phyloP scores from a whole-genome alignment of 2,329 filamentous ascomycete species.

The Cladosporium velox region DNA sequence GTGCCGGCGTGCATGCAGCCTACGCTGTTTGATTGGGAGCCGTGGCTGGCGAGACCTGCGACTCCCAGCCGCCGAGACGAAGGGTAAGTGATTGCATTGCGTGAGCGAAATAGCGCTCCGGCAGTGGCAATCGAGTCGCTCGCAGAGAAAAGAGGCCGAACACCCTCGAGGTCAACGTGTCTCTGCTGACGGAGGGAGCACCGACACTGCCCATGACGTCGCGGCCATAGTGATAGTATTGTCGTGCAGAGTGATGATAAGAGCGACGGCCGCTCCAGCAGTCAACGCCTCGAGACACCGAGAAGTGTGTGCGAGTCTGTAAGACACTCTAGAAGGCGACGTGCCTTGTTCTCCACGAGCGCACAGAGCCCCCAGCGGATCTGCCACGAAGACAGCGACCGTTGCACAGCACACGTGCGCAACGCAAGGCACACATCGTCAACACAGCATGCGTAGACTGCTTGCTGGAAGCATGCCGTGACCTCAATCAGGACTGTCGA shows the following conservation, averaged over 20 bases:
- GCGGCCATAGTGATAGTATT: constrained; percentile 5
- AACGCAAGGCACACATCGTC: constrained; percentile 8
- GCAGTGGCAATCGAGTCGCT: constrained; percentile 10
- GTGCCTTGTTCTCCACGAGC: neutral
- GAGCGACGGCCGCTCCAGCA: constrained; percentile 3
- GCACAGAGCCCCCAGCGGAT: neutral
- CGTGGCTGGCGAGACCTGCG: constrained; percentile 6
- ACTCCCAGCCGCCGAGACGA: neutral
- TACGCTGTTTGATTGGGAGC: constrained; percentile 6
- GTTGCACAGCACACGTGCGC: constrained; percentile 17
- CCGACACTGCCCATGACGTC: constrained; percentile 9
- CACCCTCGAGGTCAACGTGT: neutral
- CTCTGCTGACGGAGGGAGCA: constrained; percentile 5
- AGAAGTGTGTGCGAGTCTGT: constrained; percentile 8
- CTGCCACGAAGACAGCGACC: neutral
- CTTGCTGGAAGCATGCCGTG: neutral
- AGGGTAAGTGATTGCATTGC: neutral
- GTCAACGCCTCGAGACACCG: constrained; percentile 15
- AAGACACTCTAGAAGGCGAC: constrained; percentile 19
- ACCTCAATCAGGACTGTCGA: neutral
- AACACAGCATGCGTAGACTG: constrained; percentile 2
- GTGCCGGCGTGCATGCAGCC: constrained; percentile 4
- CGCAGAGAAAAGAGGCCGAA: neutral
- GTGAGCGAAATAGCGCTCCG: constrained; percentile 1
- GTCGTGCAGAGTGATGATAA: constrained; percentile 20